Base-by-base conservation (phyloP, 2,329 filamentous ascomycete species). In the Raffaelea arxii region DNA sequence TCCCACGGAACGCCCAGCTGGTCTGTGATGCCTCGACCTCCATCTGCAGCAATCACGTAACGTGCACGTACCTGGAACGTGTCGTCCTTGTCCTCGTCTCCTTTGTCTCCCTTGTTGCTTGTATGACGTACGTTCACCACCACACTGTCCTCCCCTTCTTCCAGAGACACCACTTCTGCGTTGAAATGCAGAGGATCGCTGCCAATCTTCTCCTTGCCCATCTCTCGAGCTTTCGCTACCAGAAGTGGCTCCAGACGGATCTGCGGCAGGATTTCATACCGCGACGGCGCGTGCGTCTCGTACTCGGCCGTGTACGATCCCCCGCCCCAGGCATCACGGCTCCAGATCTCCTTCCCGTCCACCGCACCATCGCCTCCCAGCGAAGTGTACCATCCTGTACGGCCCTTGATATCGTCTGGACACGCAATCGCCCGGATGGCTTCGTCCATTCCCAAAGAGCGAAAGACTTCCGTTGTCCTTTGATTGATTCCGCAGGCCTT, bases 401-500 rank as follows among this genome's bases (percentile, higher is more conserved):
- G 41, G n/a, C 41, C 27, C 41, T 43, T 43, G 19, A 43, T 43
- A 21, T 43, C 41, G 25, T 43, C 25, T 5, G 41, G 41, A 3
- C 18, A 18, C 9, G 41, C 41, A 1, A 19, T 16, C 19, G 18
- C 14, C 19, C 32, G 43, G 18, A 46, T 38, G 23, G 25, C 37
- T 4, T 46, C 38, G 11, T 25, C 37, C 4, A 46, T 41, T 18
- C 44, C 44, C 37, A 46, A 25, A 21, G 19, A 9, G 9, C 44
- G 44, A 27, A 46, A 46, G 14, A 46, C 25, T 16, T 46, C 44
- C n/a, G 27, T 46, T 14, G 44, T 46, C 16, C 27, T 25, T 12
- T 43, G 45, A 23, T 40, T 45, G 18, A 50, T 24, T 10, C 45
- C 52, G 9, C 54, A 46, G 5, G 47, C 50, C 41, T 61, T 59